Base-by-base conservation (phyloP, 345 rosid species). In the Combretum micranthum region DNA sequence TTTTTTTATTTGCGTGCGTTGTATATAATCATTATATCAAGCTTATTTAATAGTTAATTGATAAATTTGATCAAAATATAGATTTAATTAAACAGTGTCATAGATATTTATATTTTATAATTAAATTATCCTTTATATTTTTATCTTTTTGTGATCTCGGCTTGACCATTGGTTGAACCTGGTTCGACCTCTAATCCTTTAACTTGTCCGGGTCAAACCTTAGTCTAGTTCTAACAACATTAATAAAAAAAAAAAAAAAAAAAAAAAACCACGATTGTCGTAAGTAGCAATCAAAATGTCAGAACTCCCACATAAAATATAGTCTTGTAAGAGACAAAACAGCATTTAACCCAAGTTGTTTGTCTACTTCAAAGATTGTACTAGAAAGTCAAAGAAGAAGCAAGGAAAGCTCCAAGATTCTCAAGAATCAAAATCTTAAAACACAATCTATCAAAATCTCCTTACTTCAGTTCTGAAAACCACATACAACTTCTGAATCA, bases 331-430 rank as follows among this genome's bases (percentile, higher is more conserved):
- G 44, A 25, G 42, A 8, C 8, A 53, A 32, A 15, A 42, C 32
- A 32, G 57, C 44, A 37, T 37, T 53, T 53, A 21, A 15, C 44
- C 22, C 44, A 2, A 32, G 44, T 12, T 32, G 10, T 32, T 6
- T 4, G 8, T 53, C 44, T 32, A 42, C 42, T 37, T 53, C 44
- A 15, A 53, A 21, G 16, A 17, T 26, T 4, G 44, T 21, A 12
- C 44, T 25, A 26, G 44, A n/a, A 53, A 53, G 57, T 53, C 44
- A 15, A 16, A 32, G 57, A 53, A 32, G 42, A 44, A 21, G 32
- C 9, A 32, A 32, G 9, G 39, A 32, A 32, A 32, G 39, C 10
- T 7, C 39, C 39, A 32, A 32, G 9, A 32, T 11, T 32, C 39
- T 32, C 39, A 32, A 32, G 10, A 5, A 32, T 32, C 39, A 32